Percentiles rank a stretch among this genome's conserved stretches.
phyloP scores from a whole-genome alignment of 2,329 filamentous ascomycete genomes.

The Colletotrichum musae region DNA sequence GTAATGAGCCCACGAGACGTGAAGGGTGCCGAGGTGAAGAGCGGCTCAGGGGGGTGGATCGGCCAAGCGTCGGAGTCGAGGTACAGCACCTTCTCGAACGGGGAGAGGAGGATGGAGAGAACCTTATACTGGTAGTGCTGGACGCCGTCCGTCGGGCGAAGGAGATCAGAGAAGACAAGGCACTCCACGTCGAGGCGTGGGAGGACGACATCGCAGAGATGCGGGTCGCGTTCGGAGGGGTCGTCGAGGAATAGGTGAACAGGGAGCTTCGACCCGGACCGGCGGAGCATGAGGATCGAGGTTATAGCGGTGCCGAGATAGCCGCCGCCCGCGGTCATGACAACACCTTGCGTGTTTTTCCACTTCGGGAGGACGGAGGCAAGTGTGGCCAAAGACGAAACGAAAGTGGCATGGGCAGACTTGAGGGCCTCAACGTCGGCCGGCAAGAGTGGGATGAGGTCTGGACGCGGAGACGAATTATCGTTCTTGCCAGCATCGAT shows the following conservation, averaged over 20 bases:
- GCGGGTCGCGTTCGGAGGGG: conserved; percentile 48
- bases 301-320: conserved; percentile 66
- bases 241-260: conserved; percentile 56
- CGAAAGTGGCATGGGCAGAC: conserved; percentile 46
- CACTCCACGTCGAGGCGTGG: conserved; percentile 50
- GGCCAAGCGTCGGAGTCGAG: conserved; percentile 72
- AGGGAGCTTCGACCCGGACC: conserved; percentile 63
- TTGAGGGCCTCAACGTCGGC: conserved; percentile 26
- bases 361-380: conserved; percentile 51
- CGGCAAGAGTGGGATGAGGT: conserved; percentile 27
- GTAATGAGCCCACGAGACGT: conserved; percentile 65
- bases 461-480: conserved; percentile 34
- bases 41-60: conserved; percentile 50
- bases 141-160: conserved; percentile 42
- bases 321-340: conserved; percentile 62
- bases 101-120: conserved; percentile 70
- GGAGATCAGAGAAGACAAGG: conserved; percentile 50
- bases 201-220: conserved; percentile 50
- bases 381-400: conserved; percentile 49
- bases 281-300: conserved; percentile 66
- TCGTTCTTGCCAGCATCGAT: conserved; percentile 30
- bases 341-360: conserved; percentile 59
- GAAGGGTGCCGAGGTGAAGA: conserved; percentile 68
- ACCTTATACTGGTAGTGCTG: conserved; percentile 69
- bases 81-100: conserved; percentile 71